Base-by-base conservation (phyloP, 2,329 filamentous ascomycete genomes). In the Trichoderma sp. region DNA sequence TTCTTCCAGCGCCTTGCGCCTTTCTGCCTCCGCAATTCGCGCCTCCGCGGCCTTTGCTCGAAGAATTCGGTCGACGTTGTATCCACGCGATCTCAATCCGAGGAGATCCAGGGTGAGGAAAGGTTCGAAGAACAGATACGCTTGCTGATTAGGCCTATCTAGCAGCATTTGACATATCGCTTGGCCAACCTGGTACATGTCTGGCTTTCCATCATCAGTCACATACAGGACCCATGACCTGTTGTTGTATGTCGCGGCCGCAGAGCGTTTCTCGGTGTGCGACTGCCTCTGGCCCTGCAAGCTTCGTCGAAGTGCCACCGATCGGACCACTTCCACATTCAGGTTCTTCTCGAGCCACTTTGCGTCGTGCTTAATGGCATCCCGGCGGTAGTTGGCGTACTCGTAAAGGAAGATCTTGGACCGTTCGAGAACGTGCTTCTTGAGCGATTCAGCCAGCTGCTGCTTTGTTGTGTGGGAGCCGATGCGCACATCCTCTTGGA, bases 21-120 rank as follows among this genome's bases (percentile, higher is more conserved):
- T 88, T 79, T 94, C 90, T 76, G 93, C 92, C 78, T 98, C 95
- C 0, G 94, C 94, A 74, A 98, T 90, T 67, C 93, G 89, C 6
- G 93, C 93, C 80, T 98, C 94, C 3, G 93, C 93, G 23, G 92
- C 94, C 82, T 97, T 97, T 68, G 92, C 92, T 47, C 93, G 90
- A 26, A 99, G 86, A 73, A 99, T 98, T 64, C 96, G 92, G 78
- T 98, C 94, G 50, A 99, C 96, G 75, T 99, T 98, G 85, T 98
- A 98, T 2, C 96, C 96, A 74, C 96, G 93, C 73, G 91, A 90
- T 76, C 93, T 91, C 53, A 99, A 84, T 66, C 95, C 91, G 61
- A 92, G 88, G 28, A 99, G 85, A 76, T 95, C 93, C 9, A 96
- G 90, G 71, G 93, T 95, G 47, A 99, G 84, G 74, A 99, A 92